Base-by-base conservation (phyloP, 2,329 filamentous ascomycete genomes). In the Pseudogymnoascus sp. region DNA sequence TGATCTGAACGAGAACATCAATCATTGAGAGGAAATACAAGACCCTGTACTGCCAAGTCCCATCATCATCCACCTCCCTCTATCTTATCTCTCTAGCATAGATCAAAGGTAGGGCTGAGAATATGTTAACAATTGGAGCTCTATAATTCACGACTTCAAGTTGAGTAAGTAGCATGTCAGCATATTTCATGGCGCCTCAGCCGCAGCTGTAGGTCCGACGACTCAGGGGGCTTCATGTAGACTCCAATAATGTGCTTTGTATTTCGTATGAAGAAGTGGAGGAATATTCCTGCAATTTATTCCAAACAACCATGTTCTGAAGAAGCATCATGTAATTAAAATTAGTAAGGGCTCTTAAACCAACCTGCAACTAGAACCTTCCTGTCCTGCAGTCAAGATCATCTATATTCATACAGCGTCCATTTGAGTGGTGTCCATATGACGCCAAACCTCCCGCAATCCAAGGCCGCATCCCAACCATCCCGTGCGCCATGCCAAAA, bases 291-390 rank as follows among this genome's bases (percentile, higher is more conserved):
- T 36, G 51, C 28, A 57, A 34, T 57, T 28, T 57, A 57, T 57
- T 57, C 48, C 51, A 57, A 57, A 57, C 51, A 57, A 57, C n/a
- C 51, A 57, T 57, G 51, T 57, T 57, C 28, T 57, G 28, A 57
- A 57, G 28, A 57, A 57, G 51, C 51, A 57, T 57, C 51, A 19
- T 57, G 51, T 36, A 57, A 57, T 57, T 57, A 57, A 57, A 57
- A 57, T 57, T 57, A 57, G 25, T 57, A 57, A 34, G 28, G 51
- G 51, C 16, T 57, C 51, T 57, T 57, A 57, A 57, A 57, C 51
- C 51, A 57, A 57, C 51, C 51, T 36, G 51, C 51, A 57, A 57
- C n/a, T 57, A 57, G 51, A 57, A 57, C 51, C 51, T 57, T 57
- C 51, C 51, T 57, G 51, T 57, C 51, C 51, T 36, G 51, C 51